phyloP scores from a whole-genome alignment of 345 rosid species.

The Gossypium rotundifolium region DNA sequence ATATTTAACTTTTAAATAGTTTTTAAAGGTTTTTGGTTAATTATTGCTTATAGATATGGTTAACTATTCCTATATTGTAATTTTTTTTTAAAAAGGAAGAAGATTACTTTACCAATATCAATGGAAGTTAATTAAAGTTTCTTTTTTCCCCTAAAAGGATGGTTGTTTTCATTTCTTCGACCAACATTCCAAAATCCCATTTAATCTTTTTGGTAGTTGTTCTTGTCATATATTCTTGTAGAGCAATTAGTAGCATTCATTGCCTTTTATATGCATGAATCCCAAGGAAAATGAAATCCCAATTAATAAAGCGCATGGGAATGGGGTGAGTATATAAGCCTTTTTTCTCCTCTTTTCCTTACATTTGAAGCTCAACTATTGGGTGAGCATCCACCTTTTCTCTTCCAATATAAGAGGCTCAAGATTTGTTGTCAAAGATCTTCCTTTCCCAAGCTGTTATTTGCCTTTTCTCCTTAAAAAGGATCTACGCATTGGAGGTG shows the following conservation, averaged over 20 bases:
- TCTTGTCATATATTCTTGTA: neutral
- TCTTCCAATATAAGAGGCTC: neutral
- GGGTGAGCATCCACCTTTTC: neutral
- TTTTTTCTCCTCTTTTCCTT: neutral
- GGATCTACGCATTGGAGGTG: too few species aligned
- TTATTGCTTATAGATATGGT: neutral
- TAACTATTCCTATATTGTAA: neutral
- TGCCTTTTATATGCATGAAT: slow-evolving; percentile 2
- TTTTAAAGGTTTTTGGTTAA: neutral
- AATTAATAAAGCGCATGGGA: neutral
- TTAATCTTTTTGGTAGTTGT: slow-evolving; percentile 3
- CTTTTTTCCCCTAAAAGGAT: neutral
- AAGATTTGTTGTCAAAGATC: neutral
- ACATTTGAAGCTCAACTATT: neutral
- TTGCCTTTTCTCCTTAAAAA: neutral
- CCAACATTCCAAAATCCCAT: neutral
- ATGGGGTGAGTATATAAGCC: neutral
- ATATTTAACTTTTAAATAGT: neutral
- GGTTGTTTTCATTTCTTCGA: neutral
- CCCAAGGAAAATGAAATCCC: slow-evolving; percentile 2
- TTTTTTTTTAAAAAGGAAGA: too few species aligned
- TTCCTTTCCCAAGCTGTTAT: neutral
- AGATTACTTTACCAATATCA: neutral
- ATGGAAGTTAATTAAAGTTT: neutral
- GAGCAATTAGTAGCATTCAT: neutral